Evolutionary conservation across 2,329 filamentous ascomycete genomes (phyloP).

Genomic region (Aspergillus neoniger): DNA sequence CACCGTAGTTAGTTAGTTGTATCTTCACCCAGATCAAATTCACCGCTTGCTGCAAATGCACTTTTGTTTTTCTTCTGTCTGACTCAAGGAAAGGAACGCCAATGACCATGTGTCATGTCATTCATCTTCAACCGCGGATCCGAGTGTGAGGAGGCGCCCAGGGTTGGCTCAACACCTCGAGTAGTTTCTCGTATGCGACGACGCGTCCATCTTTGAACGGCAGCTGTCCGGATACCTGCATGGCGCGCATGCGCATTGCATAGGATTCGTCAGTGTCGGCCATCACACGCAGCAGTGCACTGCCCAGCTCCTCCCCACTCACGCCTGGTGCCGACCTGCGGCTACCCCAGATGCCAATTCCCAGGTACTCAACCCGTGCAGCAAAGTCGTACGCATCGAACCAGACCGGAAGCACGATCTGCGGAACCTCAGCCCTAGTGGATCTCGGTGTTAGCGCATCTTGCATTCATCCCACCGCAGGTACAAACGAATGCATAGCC

Average conservation of each 20-base stretch:
- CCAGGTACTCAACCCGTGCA: conserved; percentile 44
- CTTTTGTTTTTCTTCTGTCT: too few relatives aligned
- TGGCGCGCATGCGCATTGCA: conserved; percentile 14
- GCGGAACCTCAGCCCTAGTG: conserved; percentile 47
- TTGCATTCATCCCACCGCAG: not conserved
- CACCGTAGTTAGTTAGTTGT: too few relatives aligned
- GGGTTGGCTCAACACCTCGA: conserved; percentile 5
- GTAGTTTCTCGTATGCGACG: conserved; percentile 26
- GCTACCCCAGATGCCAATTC: conserved; percentile 47
- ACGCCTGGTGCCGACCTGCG: conserved; percentile 37
- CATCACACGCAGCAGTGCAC: conserved; percentile 26
- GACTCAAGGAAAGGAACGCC: not conserved
- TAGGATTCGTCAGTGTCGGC: conserved; percentile 3
- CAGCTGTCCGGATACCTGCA: conserved; percentile 13
- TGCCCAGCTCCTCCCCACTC: conserved; percentile 28
- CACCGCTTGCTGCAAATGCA: too few relatives aligned
- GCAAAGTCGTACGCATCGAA: conserved; percentile 52
- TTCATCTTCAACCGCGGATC: too few relatives aligned
- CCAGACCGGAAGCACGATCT: conserved; percentile 52
- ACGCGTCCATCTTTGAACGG: conserved; percentile 20
- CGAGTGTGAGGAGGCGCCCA: not conserved
- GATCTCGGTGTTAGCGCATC: conserved; percentile 5
- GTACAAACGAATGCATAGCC: not conserved
- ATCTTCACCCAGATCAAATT: too few relatives aligned
- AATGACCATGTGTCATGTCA: not conserved